Conservation (phyloP, 345 rosid species). For the Pistacia atlantica region DNA sequence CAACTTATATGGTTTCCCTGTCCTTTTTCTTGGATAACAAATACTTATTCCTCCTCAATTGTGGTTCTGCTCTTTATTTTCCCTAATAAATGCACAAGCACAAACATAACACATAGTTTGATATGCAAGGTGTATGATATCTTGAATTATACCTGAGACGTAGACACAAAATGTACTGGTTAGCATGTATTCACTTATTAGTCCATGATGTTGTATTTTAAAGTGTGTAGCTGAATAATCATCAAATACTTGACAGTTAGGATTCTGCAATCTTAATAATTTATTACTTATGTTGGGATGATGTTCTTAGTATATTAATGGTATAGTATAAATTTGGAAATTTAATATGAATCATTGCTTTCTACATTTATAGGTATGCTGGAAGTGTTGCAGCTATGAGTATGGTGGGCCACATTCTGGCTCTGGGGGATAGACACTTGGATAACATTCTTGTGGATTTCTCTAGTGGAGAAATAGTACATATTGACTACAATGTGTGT, state of each 20-base stretch:
- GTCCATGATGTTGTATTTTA: neutral
- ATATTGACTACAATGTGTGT: slow-evolving; percentile 94
- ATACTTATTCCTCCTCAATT: neutral
- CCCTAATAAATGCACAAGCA: neutral
- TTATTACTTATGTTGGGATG: neutral
- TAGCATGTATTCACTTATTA: neutral
- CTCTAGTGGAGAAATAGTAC: slow-evolving; percentile 88
- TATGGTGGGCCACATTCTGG: slow-evolving; percentile 90
- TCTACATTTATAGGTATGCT: slow-evolving; percentile 64
- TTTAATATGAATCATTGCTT: slow-evolving; percentile 3
- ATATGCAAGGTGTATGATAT: neutral
- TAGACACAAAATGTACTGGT: neutral
- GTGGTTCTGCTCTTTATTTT: neutral
- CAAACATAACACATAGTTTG: neutral
- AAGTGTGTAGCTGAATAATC: neutral
- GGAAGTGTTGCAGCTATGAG: slow-evolving; percentile 97
- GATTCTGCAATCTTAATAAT: neutral
- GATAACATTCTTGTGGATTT: slow-evolving; percentile 93
- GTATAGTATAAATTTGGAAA: neutral
- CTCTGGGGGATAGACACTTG: slow-evolving; percentile 92
- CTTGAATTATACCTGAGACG: neutral
- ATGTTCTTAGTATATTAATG: neutral
- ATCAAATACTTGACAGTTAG: neutral
- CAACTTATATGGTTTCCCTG: neutral
- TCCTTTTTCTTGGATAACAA: slow-evolving; percentile 4